Base-by-base conservation (phyloP, 78 protist species). In the Dictyostelium intermedium region DNA sequence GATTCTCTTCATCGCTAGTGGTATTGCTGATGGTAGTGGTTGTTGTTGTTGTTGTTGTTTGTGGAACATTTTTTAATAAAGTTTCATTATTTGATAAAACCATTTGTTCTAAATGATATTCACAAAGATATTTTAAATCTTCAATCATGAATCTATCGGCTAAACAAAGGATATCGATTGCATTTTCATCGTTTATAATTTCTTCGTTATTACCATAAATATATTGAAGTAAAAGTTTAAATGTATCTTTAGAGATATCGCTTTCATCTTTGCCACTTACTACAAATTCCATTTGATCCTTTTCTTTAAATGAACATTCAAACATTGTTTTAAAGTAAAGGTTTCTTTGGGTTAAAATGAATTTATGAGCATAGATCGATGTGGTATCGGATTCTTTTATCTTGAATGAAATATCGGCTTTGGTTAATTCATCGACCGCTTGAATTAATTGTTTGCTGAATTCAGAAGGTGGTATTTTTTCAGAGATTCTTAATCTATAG, bases 81-180 rank as follows among this genome's bases (percentile, higher is more conserved):
- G 9, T 83, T 18, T 83, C 47, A 18, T 53, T 77, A 32, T 79
- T 41, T 41, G 37, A 27, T 39, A 27, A 78, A 78, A 92, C 83
- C 81, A 80, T 50, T 27, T 56, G 85, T 70, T 92, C 96, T 23
- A 92, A 53, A 53, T 74, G 86, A 69, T 84, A n/a, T 41, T 92
- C 96, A 41, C 86, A 60, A 23, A 82, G 86, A 83, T 73, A 37
- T 70, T 92, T 92, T 34, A 92, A 60, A 78, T 92, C 96, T 27
- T 92, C 92, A 43, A 92, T 87, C 96, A 92, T 92, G 82, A 92
- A 92, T 43, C 96, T 56, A 78, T 92, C 96, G 16, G 96, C 83
- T 10, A 86, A 70, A 60, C 96, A 80, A 7, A 92, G 69, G 8
- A 92, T 11, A 25, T 92, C 96, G 2, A 92, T 47, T 2, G 96